These are phyloP conservation scores for Neofusicoccum cordaticola DNA, from an alignment of 2,329 filamentous ascomycete species.

Conservation along the genomic window DNA sequence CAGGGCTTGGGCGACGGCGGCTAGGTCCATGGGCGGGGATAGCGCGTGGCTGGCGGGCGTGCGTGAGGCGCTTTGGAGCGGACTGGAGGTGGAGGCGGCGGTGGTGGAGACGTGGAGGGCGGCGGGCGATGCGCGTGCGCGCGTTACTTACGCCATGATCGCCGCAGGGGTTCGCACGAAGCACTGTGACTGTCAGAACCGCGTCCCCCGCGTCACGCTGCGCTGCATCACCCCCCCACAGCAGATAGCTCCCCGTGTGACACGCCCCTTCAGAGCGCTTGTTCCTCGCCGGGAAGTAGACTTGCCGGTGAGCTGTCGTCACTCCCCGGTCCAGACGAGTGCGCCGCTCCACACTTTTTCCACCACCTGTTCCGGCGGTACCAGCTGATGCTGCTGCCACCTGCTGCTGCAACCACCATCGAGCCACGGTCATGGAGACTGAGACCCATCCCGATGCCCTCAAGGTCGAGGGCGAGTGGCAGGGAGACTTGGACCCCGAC, in stretches of 20 bases:
- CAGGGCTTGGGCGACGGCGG: background rate
- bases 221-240: background rate
- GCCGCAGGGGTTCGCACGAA: background rate
- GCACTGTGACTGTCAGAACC: background rate
- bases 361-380: background rate
- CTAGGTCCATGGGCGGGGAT: background rate
- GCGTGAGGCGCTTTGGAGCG: background rate
- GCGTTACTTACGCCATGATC: slow-evolving; percentile 9
- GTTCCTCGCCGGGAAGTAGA: background rate
- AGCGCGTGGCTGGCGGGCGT: background rate
- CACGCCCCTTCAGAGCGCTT: background rate
- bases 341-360: background rate
- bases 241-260: background rate
- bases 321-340: background rate
- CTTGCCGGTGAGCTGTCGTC: background rate
- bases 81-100: background rate
- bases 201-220: background rate
- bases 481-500: slow-evolving; percentile 62
- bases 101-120: background rate
- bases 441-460: background rate
- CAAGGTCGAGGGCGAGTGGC: slow-evolving; percentile 45
- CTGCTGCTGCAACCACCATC: background rate
- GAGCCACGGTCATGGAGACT: background rate
- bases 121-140: background rate
- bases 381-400: background rate